Base-by-base conservation (phyloP, 106 monocot species). In the Alisma plantagoaquatica region DNA sequence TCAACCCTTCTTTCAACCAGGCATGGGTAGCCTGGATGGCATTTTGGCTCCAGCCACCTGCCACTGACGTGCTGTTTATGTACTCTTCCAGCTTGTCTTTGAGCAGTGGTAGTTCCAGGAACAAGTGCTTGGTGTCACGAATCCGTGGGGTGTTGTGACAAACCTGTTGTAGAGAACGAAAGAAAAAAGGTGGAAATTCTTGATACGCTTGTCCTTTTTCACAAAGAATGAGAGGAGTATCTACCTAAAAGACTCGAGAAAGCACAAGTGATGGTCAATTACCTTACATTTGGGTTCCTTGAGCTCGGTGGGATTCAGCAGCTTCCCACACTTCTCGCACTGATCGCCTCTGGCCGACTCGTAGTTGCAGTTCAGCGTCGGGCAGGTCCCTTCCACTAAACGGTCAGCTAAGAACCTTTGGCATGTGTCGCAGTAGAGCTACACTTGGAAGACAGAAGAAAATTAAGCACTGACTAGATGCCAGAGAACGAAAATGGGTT, bases 251-350 rank as follows among this genome's bases (percentile, higher is more conserved):
- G n/a, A n/a, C n/a, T n/a, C n/a, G n/a, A n/a, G n/a, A n/a, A n/a
- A n/a, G n/a, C n/a, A n/a, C n/a, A n/a, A n/a, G n/a, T n/a, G n/a
- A n/a, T n/a, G n/a, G n/a, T n/a, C n/a, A 21, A 29, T 49, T 73
- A 88, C 94, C 84, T 96, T 96, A 65, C 94, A 96, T 31, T 79
- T 96, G 33, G 92, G 87, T 68, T 96, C 84, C 47, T 58, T 73
- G 27, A 96, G 67, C 58, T 96, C 94, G 6, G 76, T 81, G 24
- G 94, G 88, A 57, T 96, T 96, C 54, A 88, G 72, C 55, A 88
- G 61, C 29, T 84, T 84, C 27, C 94, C 89, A 71, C 94, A 96
- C 14, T 76, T 96, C 54, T 96, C 94, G 76, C 94, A 96, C 48
- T 88, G 94, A 29, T 96, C 94, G 35, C 94, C 94, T 44, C 88